Percentiles rank a stretch among this genome's conserved stretches.
Conservation (phyloP, 2,329 filamentous ascomycete species). For the Leptodontidium sp. region DNA sequence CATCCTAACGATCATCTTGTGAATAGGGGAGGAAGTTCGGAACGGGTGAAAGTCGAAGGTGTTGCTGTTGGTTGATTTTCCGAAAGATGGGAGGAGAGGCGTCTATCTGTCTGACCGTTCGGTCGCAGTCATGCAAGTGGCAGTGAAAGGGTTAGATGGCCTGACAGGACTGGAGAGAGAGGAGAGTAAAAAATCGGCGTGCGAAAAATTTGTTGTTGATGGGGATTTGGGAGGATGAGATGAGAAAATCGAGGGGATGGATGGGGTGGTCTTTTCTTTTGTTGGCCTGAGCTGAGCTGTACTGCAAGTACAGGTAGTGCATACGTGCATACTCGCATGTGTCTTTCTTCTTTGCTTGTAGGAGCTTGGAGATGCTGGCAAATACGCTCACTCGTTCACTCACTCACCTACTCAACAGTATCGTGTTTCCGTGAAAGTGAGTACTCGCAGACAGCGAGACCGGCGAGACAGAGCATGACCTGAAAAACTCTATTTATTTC, state of each 20-base stretch:
- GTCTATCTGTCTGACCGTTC: background rate
- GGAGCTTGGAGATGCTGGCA: background rate
- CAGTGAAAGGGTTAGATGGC: background rate
- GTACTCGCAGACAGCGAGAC: background rate
- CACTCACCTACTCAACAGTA: background rate
- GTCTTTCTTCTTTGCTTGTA: background rate
- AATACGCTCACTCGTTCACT: conserved; percentile 5
- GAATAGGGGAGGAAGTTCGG: background rate
- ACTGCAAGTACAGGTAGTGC: background rate
- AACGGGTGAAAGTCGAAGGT: background rate
- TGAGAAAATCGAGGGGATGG: no score
- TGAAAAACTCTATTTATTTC: no score
- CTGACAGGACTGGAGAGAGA: background rate
- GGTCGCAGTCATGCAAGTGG: background rate
- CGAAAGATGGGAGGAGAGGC: background rate
- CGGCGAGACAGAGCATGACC: background rate
- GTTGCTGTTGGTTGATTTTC: conserved; percentile 3
- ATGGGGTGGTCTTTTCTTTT: background rate
- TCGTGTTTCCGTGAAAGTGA: background rate
- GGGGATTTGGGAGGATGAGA: background rate
- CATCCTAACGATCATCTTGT: background rate
- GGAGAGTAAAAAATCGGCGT: background rate
- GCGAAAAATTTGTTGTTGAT: background rate
- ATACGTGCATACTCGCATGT: background rate
- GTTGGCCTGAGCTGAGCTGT: background rate